These are phyloP conservation scores for Wickerhamiella pararugosa DNA, from an alignment of 1,139 yeast genomes.

Conservation along the genomic window DNA sequence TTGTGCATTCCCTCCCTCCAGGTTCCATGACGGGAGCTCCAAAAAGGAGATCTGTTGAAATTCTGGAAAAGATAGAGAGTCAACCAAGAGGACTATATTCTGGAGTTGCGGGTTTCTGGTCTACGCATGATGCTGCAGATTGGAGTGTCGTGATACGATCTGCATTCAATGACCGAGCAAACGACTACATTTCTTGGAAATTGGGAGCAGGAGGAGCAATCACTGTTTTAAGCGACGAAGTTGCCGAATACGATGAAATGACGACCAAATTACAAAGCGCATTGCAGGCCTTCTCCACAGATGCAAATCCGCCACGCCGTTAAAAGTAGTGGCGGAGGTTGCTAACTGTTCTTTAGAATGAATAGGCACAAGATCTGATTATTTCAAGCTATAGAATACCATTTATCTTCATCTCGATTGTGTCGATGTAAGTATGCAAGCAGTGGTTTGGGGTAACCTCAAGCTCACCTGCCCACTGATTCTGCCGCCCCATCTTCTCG, in stretches of 20 bases:
- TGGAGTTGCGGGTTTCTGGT: conserved; percentile 95
- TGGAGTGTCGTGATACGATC: conserved; percentile 95
- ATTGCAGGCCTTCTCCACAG: conserved; percentile 20
- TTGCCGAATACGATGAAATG: conserved; percentile 93
- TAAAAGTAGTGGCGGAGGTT: too few relatives aligned
- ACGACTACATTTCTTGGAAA: conserved; percentile 37
- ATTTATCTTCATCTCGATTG: too few relatives aligned
- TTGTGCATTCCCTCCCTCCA: conserved; percentile 76
- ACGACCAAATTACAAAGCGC: conserved; percentile 65
- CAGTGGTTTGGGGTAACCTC: too few relatives aligned
- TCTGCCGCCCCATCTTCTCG: too few relatives aligned
- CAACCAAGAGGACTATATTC: conserved; percentile 75
- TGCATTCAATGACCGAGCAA: conserved; percentile 40
- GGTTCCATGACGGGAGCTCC: conserved; percentile 99
- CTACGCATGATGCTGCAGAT: conserved; percentile 73
- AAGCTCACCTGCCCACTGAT: too few relatives aligned
- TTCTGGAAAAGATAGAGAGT: conserved; percentile 42
- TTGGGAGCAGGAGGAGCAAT: conserved; percentile 99
- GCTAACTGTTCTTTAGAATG: too few relatives aligned
- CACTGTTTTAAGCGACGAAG: conserved; percentile 67
- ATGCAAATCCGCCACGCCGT: too few relatives aligned
- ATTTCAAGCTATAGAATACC: too few relatives aligned
- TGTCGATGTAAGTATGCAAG: too few relatives aligned
- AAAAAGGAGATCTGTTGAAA: conserved; percentile 77
- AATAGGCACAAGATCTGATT: too few relatives aligned